Conservation (phyloP, 305 asterid genomes). For the Andrographis paniculata region DNA sequence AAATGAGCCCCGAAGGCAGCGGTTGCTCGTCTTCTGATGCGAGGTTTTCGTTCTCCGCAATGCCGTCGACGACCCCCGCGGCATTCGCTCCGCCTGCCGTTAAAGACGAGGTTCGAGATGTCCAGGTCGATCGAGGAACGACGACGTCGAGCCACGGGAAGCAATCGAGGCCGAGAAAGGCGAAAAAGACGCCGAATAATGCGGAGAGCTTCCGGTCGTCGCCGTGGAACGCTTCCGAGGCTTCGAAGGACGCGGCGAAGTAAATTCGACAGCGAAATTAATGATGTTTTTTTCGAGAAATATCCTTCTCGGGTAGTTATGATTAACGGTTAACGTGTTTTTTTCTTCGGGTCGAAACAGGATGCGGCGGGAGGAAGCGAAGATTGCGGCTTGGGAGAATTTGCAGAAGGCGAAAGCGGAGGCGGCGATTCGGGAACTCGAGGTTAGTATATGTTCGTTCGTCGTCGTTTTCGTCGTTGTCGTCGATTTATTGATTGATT, state of each 20-base stretch:
- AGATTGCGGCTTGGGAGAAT: conserved; percentile 68
- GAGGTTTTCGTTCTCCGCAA: conserved; percentile 37
- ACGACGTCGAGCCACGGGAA: conserved; percentile 32
- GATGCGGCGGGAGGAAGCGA: conserved; percentile 58
- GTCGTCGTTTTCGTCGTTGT: too few relatives aligned
- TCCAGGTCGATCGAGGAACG: conserved; percentile 75
- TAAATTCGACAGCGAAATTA: conserved; percentile 14
- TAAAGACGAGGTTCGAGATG: conserved; percentile 73
- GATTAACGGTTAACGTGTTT: too few relatives aligned
- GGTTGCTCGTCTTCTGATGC: conserved; percentile 45
- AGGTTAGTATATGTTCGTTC: conserved; percentile 39
- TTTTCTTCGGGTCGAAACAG: conserved; percentile 14
- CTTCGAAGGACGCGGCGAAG: conserved; percentile 44
- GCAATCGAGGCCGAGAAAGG: conserved; percentile 34
- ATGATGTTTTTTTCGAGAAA: too few relatives aligned
- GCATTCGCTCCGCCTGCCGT: conserved; percentile 21
- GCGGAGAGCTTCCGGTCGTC: conserved; percentile 22
- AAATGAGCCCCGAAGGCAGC: conserved; percentile 84
- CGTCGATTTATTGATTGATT: too few relatives aligned
- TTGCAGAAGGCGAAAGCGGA: conserved; percentile 72
- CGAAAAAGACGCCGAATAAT: conserved; percentile 22
- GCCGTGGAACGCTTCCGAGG: conserved; percentile 37
- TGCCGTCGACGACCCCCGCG: conserved; percentile 28
- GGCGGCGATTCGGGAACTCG: conserved; percentile 47
- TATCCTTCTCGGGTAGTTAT: too few relatives aligned